A percentile compares a stretch with the other conserved stretches of the same genome.
phyloP scores from a whole-genome alignment of 345 rosid species.

The Boechera stricta region DNA sequence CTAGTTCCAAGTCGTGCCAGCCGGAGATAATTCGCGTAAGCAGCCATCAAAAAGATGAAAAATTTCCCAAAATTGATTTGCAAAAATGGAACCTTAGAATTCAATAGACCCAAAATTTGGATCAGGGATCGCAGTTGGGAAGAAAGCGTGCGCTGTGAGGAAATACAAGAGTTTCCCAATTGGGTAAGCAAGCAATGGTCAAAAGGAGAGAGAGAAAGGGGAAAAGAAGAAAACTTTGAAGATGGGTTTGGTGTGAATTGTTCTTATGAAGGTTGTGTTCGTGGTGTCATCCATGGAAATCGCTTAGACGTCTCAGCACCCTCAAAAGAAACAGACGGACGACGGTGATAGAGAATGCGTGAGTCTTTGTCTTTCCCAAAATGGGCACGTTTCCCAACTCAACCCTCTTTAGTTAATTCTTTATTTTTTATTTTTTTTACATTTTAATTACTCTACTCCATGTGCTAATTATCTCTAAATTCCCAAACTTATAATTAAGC shows the following conservation, averaged over 20 bases:
- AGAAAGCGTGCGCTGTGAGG: background rate
- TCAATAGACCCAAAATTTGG: background rate
- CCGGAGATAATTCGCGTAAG: conserved; percentile 53
- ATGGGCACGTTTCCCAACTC: conserved; percentile 37
- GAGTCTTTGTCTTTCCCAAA: conserved; percentile 31
- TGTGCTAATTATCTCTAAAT: conserved; percentile 8
- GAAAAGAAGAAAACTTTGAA: conserved; percentile 21
- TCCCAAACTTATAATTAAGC: background rate
- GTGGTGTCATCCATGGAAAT: conserved; percentile 31
- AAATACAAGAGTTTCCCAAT: conserved; percentile 13
- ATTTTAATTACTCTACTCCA: conserved; percentile 6
- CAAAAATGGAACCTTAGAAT: conserved; percentile 6
- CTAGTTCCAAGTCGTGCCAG: conserved; percentile 49
- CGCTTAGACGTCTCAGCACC: conserved; percentile 43
- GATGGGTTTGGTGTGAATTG: conserved; percentile 33
- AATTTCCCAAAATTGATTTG: background rate
- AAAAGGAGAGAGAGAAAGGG: conserved; percentile 7
- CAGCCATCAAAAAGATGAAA: conserved; percentile 46
- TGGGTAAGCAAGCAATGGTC: conserved; percentile 36
- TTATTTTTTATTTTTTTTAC: background rate
- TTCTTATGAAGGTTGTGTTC: background rate
- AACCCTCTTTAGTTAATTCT: background rate
- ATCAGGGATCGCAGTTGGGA: background rate
- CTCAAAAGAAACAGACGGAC: conserved; percentile 38
- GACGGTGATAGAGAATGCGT: conserved; percentile 33